Conservation (phyloP, 129 eudicot genomes). For the Arctium lappa region DNA sequence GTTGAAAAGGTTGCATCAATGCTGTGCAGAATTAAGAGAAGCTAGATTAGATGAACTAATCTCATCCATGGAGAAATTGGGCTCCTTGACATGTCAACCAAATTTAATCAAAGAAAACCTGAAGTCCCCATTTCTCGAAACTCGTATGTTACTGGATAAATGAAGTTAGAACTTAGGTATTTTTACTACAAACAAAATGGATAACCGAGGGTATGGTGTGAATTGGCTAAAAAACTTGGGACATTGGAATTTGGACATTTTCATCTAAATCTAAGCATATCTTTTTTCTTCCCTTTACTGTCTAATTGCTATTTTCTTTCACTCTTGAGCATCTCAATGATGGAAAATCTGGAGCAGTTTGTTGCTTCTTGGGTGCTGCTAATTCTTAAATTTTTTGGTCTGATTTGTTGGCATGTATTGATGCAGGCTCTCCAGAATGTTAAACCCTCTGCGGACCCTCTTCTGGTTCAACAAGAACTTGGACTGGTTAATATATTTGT, state of each 20-base stretch:
- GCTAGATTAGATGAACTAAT: neutral
- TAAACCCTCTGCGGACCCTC: constrained; percentile 37
- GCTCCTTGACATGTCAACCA: neutral
- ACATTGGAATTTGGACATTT: neutral
- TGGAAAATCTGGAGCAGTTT: neutral
- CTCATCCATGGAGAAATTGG: neutral
- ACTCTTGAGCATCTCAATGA: neutral
- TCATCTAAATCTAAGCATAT: neutral
- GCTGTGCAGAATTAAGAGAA: neutral
- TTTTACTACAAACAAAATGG: neutral
- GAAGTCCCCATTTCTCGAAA: neutral
- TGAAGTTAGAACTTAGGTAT: neutral
- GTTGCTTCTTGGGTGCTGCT: neutral
- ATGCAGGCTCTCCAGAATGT: constrained; percentile 55
- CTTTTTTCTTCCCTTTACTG: neutral
- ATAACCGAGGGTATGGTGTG: neutral
- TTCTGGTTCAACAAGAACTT: constrained; percentile 57
- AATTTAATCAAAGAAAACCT: too few relatives aligned
- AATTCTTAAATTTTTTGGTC: neutral
- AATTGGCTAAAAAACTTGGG: neutral
- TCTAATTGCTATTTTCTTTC: neutral
- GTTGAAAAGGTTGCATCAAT: neutral
- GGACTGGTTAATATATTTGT: constrained; percentile 73
- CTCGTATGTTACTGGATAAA: neutral
- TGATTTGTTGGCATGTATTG: constrained; percentile 6